Evolutionary conservation across 306 rosid genomes (phyloP), one percentile per base, ranked within the genome.

Genomic region (Quercus engelmannii): DNA sequence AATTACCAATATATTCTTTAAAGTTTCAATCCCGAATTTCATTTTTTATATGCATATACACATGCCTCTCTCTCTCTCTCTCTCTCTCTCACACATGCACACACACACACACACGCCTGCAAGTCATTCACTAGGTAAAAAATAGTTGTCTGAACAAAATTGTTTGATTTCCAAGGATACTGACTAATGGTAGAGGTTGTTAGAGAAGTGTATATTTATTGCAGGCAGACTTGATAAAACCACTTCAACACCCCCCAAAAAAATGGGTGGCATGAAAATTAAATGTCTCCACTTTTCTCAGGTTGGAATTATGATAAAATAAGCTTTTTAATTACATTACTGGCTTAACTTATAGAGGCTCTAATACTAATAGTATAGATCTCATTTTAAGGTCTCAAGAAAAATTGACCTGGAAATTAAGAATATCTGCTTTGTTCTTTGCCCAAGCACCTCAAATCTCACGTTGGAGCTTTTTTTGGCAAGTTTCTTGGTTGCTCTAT

Each of bases 1-100:
- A 49, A 68, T 70, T 49, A 20, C 11, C 30, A 68, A 61, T 61
- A 43, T 52, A 30, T 81, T 80, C 72, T 75, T 43, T 56, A 65
- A 55, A 63, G 41, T 26, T 14, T 28, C 38, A 5, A 13, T 63
- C 38, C 20, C 43, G 2, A 26, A 63, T 63, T 11, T 63, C 38
- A 63, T 63, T 62, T 62, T 4, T 14, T 1, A 63, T 14, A 5
- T 63, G 17, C 17, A 28, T 14, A 14, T 0, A 63, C 41, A 5
- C 30, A 3, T 49, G 5, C 17, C 4, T 11, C 38, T 8, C 38
- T 63, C 21, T 13, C 69, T 63, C 54, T 28, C 38, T 25, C 33
- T 15, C 11, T 1, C 38, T 0, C 69, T 14, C 69, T 0, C 6
- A 0, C 38, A 5, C 38, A 33, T 7, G 5, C 38, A 33, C 38